Conservation (phyloP, 345 rosid genomes). For the Citrus cavaleriei region DNA sequence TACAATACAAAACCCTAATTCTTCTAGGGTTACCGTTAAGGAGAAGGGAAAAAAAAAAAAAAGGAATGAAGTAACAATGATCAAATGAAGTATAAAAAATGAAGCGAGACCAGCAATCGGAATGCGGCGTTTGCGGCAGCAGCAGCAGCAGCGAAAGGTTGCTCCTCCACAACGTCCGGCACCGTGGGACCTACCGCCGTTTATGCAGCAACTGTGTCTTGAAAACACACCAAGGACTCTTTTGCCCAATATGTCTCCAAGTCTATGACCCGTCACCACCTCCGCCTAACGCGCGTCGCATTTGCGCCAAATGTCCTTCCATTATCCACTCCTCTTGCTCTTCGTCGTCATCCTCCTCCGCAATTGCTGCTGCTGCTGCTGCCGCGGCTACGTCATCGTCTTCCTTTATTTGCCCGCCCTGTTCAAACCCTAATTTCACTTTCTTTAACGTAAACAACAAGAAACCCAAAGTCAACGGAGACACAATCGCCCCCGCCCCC, state of each 20-base stretch:
- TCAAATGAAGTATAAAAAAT: neutral
- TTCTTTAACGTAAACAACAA: conserved; percentile 8
- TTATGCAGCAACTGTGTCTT: conserved; percentile 33
- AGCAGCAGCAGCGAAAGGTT: neutral
- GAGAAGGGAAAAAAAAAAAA: too few relatives aligned
- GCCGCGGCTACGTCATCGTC: neutral
- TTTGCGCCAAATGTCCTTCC: conserved; percentile 32
- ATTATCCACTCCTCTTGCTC: conserved; percentile 26
- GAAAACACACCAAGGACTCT: conserved; percentile 22
- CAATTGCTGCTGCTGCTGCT: too few relatives aligned
- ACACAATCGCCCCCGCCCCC: neutral
- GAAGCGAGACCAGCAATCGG: conserved; percentile 12
- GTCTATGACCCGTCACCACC: conserved; percentile 20
- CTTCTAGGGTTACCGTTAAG: conserved; percentile 24
- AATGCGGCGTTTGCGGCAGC: conserved; percentile 24
- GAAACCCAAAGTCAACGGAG: conserved; percentile 5
- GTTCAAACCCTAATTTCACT: conserved; percentile 26
- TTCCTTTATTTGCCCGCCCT: conserved; percentile 28
- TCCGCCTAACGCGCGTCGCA: conserved; percentile 11
- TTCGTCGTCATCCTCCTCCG: conserved; percentile 1
- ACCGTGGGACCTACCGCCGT: conserved; percentile 28
- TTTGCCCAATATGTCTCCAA: conserved; percentile 34
- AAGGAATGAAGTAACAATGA: neutral
- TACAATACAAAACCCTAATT: neutral
- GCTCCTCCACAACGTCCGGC: conserved; percentile 32